Conservation (phyloP, 805 yeast genomes). For the Teunomyces atbi region DNA sequence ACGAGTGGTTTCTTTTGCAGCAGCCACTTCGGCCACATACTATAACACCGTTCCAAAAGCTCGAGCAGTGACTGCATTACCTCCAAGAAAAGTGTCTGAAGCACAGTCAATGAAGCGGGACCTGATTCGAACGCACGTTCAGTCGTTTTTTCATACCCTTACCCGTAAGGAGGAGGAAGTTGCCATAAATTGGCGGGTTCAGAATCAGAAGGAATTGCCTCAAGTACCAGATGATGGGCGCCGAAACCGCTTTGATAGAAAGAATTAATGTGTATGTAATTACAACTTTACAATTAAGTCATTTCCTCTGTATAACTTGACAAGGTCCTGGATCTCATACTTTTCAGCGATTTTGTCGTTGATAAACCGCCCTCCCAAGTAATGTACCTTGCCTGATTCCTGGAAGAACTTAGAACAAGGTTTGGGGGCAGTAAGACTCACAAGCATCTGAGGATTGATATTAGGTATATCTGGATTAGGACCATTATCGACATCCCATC, state of each 20-base stretch:
- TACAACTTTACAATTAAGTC: conserved; percentile 38
- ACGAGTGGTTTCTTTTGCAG: neutral
- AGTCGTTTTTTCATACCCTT: neutral
- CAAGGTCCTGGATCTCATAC: conserved; percentile 61
- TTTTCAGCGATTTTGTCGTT: conserved; percentile 62
- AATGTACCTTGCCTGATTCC: conserved; percentile 48
- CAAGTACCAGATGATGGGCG: neutral
- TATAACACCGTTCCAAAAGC: neutral
- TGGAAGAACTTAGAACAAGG: conserved; percentile 63
- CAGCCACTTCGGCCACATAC: neutral
- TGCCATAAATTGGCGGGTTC: neutral
- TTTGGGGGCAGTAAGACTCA: conserved; percentile 92
- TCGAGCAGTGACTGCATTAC: neutral
- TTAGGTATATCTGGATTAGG: conserved; percentile 43
- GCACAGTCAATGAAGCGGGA: neutral
- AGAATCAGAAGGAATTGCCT: conserved; percentile 1
- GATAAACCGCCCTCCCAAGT: conserved; percentile 88
- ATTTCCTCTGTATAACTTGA: conserved; percentile 27
- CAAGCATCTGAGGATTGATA: conserved; percentile 64
- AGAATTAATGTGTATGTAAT: neutral
- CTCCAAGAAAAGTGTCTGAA: neutral
- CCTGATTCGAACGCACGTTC: neutral
- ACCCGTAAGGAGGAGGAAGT: conserved; percentile 1
- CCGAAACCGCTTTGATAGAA: conserved; percentile 3
- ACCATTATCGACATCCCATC: conserved; percentile 95